Conservation (phyloP, 148 eudicot genomes). For the Selenicereus undatus region DNA sequence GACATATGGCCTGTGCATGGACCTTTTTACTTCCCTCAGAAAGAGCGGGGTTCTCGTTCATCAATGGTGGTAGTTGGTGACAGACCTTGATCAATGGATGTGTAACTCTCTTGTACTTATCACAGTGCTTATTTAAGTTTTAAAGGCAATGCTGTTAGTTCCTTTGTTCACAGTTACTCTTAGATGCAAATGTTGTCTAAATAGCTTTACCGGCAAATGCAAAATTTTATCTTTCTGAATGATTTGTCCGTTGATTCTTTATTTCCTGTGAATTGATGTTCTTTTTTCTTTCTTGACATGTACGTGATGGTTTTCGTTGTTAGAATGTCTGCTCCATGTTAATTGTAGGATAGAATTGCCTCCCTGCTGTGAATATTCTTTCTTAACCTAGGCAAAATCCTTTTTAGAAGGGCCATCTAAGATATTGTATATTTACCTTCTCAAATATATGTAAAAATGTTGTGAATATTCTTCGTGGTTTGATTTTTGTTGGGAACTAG, state of each 20-base stretch:
- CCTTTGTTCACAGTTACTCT: constrained; percentile 12
- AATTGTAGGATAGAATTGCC: neutral
- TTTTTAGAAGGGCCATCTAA: too few relatives aligned
- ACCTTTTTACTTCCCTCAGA: constrained; percentile 72
- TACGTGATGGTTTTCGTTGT: too few relatives aligned
- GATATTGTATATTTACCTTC: too few relatives aligned
- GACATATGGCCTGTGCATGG: constrained; percentile 76
- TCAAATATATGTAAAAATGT: neutral
- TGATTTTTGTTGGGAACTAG: neutral
- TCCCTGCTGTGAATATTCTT: neutral
- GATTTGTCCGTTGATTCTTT: neutral
- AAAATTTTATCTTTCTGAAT: constrained; percentile 8
- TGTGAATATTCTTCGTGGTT: neutral
- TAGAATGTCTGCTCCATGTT: neutral
- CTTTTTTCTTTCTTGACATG: neutral
- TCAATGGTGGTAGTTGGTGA: constrained; percentile 82
- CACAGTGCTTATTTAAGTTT: constrained; percentile 7
- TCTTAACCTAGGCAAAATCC: too few relatives aligned
- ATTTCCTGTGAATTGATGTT: neutral
- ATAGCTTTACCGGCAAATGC: constrained; percentile 23
- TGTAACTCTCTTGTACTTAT: constrained; percentile 5
- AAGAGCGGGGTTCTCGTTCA: constrained; percentile 88
- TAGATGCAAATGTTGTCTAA: neutral
- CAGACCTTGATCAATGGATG: constrained; percentile 10
- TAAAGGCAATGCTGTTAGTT: constrained; percentile 17